A percentile compares a stretch with the other conserved stretches of the same genome.
Evolutionary conservation across 2,329 filamentous ascomycete species (phyloP).

Genomic region (Scedosporium dehoogii): DNA sequence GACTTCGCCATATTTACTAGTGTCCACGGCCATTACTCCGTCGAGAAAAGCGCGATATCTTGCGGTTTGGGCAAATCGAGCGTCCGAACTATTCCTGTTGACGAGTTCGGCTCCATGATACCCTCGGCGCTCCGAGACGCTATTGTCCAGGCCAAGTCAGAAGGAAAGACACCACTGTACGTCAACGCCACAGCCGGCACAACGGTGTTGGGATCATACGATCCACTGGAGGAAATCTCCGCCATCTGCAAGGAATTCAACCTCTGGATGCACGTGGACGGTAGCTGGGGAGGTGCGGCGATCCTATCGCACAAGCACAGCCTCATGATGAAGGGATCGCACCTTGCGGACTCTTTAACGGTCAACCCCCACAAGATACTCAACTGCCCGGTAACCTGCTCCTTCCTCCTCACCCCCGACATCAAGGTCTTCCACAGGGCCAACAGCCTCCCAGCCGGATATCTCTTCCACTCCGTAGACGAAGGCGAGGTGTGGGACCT

Average conservation of each 20-base stretch:
- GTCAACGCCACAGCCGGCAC: conserved; percentile 94
- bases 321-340: conserved; percentile 56
- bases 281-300: conserved; percentile 78
- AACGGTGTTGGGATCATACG: conserved; percentile 83
- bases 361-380: conserved; percentile 98
- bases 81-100: conserved; percentile 67
- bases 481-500: conserved; percentile 69
- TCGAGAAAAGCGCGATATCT: conserved; percentile 90
- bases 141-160: conserved; percentile 48
- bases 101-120: conserved; percentile 62
- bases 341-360: conserved; percentile 71
- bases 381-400: conserved; percentile 81
- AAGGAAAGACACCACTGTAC: conserved; percentile 78
- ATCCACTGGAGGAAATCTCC: conserved; percentile 63
- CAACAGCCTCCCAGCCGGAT: conserved; percentile 80
- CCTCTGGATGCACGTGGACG: conserved; percentile 91
- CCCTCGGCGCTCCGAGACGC: conserved; percentile 52
- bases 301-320: conserved; percentile 61
- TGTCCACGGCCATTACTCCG: conserved; percentile 83
- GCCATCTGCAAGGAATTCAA: conserved; percentile 59
- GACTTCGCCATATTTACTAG: conserved; percentile 81
- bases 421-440: conserved; percentile 67
- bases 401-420: conserved; percentile 74
- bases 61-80: conserved; percentile 69
- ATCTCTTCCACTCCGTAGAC: conserved; percentile 58